Evolutionary conservation across 2,329 filamentous ascomycete species (phyloP).

Genomic region (Colletotrichum tropicicola): DNA sequence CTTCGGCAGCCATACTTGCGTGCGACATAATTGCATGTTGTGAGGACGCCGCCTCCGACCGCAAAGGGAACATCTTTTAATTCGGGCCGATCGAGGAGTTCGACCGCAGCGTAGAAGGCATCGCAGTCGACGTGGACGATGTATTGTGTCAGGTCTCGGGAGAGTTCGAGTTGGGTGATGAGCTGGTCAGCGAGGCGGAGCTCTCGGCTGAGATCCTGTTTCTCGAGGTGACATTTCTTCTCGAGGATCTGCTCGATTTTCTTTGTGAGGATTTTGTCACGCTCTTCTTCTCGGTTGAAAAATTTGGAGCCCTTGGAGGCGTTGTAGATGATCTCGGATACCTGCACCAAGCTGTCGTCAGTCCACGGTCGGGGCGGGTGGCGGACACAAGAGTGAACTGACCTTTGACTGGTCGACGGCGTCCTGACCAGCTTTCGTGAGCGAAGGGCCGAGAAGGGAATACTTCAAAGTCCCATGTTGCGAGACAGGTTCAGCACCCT

Average conservation of each 20-base stretch:
- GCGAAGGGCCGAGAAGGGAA: slow-evolving; percentile 85
- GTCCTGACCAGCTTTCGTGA: slow-evolving; percentile 94
- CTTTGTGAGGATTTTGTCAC: slow-evolving; percentile 82
- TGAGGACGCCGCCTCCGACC: slow-evolving; percentile 76
- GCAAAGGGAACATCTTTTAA: slow-evolving; percentile 89
- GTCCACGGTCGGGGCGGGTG: not conserved
- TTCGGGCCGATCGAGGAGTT: slow-evolving; percentile 84
- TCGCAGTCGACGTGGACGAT: slow-evolving; percentile 97
- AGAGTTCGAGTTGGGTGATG: slow-evolving; percentile 80
- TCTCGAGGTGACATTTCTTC: slow-evolving; percentile 80
- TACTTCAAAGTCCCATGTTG: slow-evolving; percentile 80
- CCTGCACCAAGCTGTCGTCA: slow-evolving; percentile 52
- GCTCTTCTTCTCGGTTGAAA: slow-evolving; percentile 88
- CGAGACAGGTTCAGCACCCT: not conserved
- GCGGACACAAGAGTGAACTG: slow-evolving; percentile 20
- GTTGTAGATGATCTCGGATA: slow-evolving; percentile 96
- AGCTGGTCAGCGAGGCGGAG: slow-evolving; percentile 81
- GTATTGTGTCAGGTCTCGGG: slow-evolving; percentile 82
- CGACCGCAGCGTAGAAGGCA: slow-evolving; percentile 96
- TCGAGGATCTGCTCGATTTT: slow-evolving; percentile 85
- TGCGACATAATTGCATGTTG: slow-evolving; percentile 86
- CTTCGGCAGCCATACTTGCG: slow-evolving; percentile 90
- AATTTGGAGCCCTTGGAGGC: slow-evolving; percentile 96
- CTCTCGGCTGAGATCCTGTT: slow-evolving; percentile 77
- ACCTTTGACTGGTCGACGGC: slow-evolving; percentile 91